Percentiles rank a stretch among this genome's conserved stretches.
phyloP scores from a whole-genome alignment of 2,329 filamentous ascomycete genomes.

The Neofusicoccum sp. region DNA sequence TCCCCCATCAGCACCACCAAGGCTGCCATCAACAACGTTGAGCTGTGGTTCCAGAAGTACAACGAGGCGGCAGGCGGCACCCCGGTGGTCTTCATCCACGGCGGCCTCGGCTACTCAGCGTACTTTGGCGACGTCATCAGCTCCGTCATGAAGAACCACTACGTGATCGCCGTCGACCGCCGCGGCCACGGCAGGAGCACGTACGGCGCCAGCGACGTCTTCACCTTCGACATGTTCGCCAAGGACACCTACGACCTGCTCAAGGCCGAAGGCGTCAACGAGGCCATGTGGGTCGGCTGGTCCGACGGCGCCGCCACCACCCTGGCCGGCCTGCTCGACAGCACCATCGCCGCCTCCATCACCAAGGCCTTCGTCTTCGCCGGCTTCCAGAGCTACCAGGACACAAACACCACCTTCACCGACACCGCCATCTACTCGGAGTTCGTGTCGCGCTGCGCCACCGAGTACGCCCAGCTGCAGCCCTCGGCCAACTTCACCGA shows the following conservation, averaged over 20 bases:
- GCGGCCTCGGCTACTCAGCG: constrained; percentile 44
- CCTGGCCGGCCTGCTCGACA: constrained; percentile 37
- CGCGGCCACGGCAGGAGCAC: constrained; percentile 45
- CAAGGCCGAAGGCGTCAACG: constrained; percentile 29
- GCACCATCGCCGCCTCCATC: constrained; percentile 31
- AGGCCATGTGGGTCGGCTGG: constrained; percentile 41
- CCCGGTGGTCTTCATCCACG: constrained; percentile 42
- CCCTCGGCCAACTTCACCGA: constrained; percentile 37
- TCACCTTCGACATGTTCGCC: constrained; percentile 42
- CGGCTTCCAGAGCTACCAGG: constrained; percentile 30
- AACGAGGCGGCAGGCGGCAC: constrained; percentile 34
- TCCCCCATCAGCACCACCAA: constrained; percentile 31
- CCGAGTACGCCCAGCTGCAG: constrained; percentile 39
- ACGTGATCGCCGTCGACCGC: constrained; percentile 43
- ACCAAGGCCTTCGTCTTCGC: constrained; percentile 44
- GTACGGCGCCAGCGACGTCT: constrained; percentile 35
- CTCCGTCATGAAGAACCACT: constrained; percentile 31
- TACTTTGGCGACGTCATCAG: constrained; percentile 43
- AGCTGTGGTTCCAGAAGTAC: constrained; percentile 46
- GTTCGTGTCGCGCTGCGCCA: constrained; percentile 36
- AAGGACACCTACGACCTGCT: constrained; percentile 37
- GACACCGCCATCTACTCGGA: constrained; percentile 33
- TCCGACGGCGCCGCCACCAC: constrained; percentile 43
- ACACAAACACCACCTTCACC: constrained; percentile 39
- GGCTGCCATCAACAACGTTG: constrained; percentile 36